Evolutionary conservation across 306 rosid genomes (phyloP), one percentile per base, ranked within the genome.

Genomic region (Dryas octopetala): DNA sequence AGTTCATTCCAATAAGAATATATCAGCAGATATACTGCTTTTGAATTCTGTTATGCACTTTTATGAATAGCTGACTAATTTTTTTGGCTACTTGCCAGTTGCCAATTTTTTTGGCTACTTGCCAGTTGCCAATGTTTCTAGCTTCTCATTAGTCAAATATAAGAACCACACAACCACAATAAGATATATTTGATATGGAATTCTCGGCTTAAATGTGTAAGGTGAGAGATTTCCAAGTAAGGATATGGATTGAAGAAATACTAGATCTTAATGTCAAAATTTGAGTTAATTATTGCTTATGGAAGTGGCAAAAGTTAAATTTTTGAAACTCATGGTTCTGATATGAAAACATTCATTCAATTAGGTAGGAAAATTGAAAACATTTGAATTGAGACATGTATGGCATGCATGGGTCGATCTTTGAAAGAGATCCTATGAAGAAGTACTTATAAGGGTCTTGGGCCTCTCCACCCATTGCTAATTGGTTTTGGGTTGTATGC

Each of bases 1-100:
- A 67, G 61, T 76, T 19, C 26, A 45, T 51, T n/a, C 5, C 5
- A 13, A 66, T 78, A 70, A 62, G 64, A 7, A 57, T 53, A 4
- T 53, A 52, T 52, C n/a, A 52, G 57, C 13, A 52, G n/a, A 23
- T 17, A 15, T 62, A 23, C n/a, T 65, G 38, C 41, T 26, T 28
- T 47, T 6, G n/a, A 8, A 48, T 46, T 48, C 53, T 66, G 19
- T 32, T 66, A 11, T 68, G 28, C 13, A 48, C 26, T 14, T 7
- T 14, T 1, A 14, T 13, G 15, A 12, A 68, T 49, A 48, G 43
- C 55, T 4, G 50, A 66, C 71, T 46, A 13, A 49, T 68, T 10
- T 6, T 46, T 64, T 0, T 32, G 47, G 38, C 38, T 32, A 32
- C 38, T 23, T 23, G 23, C 45, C 26, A 49, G 40, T 66, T 11